Evolutionary conservation across 139 green algal species (phyloP), one percentile per base, ranked within the genome.

Genomic region (Chlamydomonas urium): DNA sequence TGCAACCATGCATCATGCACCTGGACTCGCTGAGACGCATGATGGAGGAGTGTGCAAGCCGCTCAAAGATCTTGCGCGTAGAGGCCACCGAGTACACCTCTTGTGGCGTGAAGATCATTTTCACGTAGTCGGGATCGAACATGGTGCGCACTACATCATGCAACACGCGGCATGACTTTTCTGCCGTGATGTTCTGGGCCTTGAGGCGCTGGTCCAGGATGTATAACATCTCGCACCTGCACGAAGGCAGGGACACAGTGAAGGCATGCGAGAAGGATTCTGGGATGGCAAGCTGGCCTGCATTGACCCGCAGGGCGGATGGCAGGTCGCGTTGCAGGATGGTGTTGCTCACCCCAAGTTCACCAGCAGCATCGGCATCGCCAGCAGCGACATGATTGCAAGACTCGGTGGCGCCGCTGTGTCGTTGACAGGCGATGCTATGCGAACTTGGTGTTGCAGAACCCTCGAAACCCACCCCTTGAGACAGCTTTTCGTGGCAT

Each of bases 131-230:
- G 0, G 37, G 34, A 24, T 90, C 80, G 67, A 91, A 86, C 79
- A 91, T 85, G 6, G 74, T 86, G 34, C 29, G 37, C 24, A 80
- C 83, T 2, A 94, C 79, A 66, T 94, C 89, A 17, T 85, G 60
- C 17, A 94, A 74, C 29, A 86, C 81, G 37, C 78, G 74, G 35
- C 56, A 69, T 17, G 65, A 67, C 71, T 92, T 92, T 57, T 89
- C 88, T 10, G 69, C 35, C 0, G 82, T 28, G 23, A 92, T 88
- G 47, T 75, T 71, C 61, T 94, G 89, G 1, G 87, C 89, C n/a
- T 83, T 83, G 1, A 94, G 73, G 2, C 89, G 74, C 66, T 92
- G 89, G 28, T 94, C 83, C 1, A 94, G 66, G 45, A 94, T 88
- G 77, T 90, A 94, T 0, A 92, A 21, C 89, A 94, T 94, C 71